phyloP scores from a whole-genome alignment of 768 basidiomycete genomes.

The Dacryopinax primogenitus region DNA sequence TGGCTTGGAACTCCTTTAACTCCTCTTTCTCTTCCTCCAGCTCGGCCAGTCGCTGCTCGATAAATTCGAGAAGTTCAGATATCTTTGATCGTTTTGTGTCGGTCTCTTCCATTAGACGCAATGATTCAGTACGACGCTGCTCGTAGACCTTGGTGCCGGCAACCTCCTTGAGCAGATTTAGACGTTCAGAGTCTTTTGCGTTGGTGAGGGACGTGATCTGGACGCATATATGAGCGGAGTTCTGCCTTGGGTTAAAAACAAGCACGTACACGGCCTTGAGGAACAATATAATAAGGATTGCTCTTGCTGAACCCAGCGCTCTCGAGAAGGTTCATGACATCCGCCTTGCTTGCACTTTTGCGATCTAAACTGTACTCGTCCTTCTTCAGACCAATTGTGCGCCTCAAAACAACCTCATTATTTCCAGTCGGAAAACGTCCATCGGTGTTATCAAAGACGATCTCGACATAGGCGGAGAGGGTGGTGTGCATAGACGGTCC shows the following conservation, averaged over 20 bases:
- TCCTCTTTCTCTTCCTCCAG: conserved; percentile 98
- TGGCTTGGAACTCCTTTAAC: conserved; percentile 88
- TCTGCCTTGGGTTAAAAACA: not conserved
- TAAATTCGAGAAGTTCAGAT: conserved; percentile 74
- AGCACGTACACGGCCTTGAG: conserved; percentile 77
- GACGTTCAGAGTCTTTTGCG: conserved; percentile 87
- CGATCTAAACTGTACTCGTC: conserved; percentile 96
- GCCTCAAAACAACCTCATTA: conserved; percentile 72
- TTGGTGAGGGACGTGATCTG: conserved; percentile 95
- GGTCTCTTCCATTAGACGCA: conserved; percentile 96
- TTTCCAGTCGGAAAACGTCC: conserved; percentile 86
- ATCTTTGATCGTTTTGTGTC: conserved; percentile 88
- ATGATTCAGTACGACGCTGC: conserved; percentile 76
- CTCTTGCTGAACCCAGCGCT: conserved; percentile 93
- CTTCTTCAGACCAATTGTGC: conserved; percentile 96
- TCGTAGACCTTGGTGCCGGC: conserved; percentile 98
- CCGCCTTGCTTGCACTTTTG: conserved; percentile 90
- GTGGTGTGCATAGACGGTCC: conserved; percentile 80
- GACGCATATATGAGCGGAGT: not conserved
- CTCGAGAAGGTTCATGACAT: conserved; percentile 94
- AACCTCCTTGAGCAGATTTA: conserved; percentile 92
- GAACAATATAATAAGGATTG: conserved; percentile 99
- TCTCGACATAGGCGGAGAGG: conserved; percentile 90
- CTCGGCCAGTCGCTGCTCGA: conserved; percentile 77
- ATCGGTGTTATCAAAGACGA: conserved; percentile 90